Percentiles rank a stretch among this genome's conserved stretches.
These are phyloP conservation scores for Paxillus ammoniavirescens DNA, from an alignment of 768 basidiomycete species.

Conservation along the genomic window DNA sequence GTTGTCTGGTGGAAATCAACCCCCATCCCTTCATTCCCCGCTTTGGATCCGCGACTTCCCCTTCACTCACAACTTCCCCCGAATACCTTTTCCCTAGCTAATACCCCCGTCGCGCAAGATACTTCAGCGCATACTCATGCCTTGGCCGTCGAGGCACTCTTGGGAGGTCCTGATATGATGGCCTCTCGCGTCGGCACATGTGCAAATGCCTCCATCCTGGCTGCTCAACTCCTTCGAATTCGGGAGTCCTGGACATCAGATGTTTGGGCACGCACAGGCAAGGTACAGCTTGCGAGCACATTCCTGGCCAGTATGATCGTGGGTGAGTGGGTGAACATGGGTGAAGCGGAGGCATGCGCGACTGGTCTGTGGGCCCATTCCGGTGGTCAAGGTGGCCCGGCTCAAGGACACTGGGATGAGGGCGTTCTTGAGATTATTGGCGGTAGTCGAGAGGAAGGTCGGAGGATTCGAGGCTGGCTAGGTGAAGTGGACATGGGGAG, in stretches of 20 bases:
- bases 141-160: slow-evolving; percentile 67
- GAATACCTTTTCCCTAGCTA: slow-evolving; percentile 67
- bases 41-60: slow-evolving; percentile 68
- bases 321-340: slow-evolving; percentile 70
- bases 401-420: slow-evolving; percentile 75
- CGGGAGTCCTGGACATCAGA: slow-evolving; percentile 78
- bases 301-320: slow-evolving; percentile 70
- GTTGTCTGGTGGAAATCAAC: slow-evolving; percentile 88
- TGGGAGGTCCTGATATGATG: slow-evolving; percentile 79
- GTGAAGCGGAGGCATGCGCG: slow-evolving; percentile 73
- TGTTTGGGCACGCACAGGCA: slow-evolving; percentile 75
- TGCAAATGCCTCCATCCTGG: slow-evolving; percentile 65
- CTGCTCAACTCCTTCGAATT: slow-evolving; percentile 74
- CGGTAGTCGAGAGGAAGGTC: slow-evolving; percentile 70
- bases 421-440: slow-evolving; percentile 74
- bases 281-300: slow-evolving; percentile 73
- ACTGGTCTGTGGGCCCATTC: slow-evolving; percentile 75
- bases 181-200: slow-evolving; percentile 72
- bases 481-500: slow-evolving; percentile 77
- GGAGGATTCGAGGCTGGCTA: slow-evolving; percentile 72
- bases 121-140: slow-evolving; percentile 81
- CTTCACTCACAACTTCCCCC: slow-evolving; percentile 68
- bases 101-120: slow-evolving; percentile 74
- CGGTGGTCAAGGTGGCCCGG: slow-evolving; percentile 21
- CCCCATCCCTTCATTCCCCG: slow-evolving; percentile 67